Evolutionary conservation across 176 grass and related monocot species (phyloP), one percentile per base, ranked within the genome.

Genomic region (Rhynchospora pubera): DNA sequence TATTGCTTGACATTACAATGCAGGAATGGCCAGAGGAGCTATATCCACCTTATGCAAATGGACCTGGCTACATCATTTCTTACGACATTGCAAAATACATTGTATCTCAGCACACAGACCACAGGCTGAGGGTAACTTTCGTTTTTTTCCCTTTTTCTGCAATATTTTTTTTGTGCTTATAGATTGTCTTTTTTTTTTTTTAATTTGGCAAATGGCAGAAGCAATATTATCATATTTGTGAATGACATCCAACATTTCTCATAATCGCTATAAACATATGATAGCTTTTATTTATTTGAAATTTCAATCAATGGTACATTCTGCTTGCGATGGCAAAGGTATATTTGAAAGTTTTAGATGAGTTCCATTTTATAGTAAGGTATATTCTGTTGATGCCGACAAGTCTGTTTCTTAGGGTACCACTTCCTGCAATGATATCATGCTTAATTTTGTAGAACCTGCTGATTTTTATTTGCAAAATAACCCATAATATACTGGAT

Each of bases 21-120:
- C 86, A 98, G 96, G 96, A 98, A 91, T 98, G 96, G 96, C 96
- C 96, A 24, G 95, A 98, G 63, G 79, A 90, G 6, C 79, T 93
- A 68, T 98, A 98, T 85, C 90, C 95, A 7, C 89, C 95, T 6
- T 94, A 93, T 14, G 96, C 96, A 10, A 98, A 98, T 21, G 96
- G 92, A 85, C 96, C 95, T 62, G 95, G 95, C 16, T 98, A 98
- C 28, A 81, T 98, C 8, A 69, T 94, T 48, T 94, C 92, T 5
- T 74, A 48, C 2, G 65, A 87, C 48, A 98, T 98, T 57, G 96
- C 87, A 2, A 85, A 52, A 65, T 88, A 88, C 56, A 88, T 93
- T 2, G 79, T 57, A 24, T 91, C 85, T 5, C 87, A 85, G 23
- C 89, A 93, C 45, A 81, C 85, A 24, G 92, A 93, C 7, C 87